phyloP scores from a whole-genome alignment of 306 rosid genomes.

The Ceratonia siliqua region DNA sequence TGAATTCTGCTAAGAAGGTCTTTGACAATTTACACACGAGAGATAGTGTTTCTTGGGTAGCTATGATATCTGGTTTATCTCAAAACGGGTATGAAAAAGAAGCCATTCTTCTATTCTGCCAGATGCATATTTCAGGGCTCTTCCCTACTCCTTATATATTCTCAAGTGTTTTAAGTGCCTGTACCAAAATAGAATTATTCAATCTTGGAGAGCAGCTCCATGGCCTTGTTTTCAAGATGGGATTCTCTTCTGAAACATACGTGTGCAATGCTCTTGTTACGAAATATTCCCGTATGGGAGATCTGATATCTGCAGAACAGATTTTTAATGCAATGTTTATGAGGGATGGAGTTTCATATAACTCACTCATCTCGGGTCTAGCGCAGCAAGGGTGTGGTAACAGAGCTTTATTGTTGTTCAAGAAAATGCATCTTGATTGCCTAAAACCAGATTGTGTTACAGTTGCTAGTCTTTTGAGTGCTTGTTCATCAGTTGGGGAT shows the following conservation, averaged over 20 bases:
- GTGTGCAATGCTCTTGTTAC: constrained; percentile 89
- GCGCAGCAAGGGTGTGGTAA: constrained; percentile 71
- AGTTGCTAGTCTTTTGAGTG: constrained; percentile 81
- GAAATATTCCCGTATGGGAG: constrained; percentile 65
- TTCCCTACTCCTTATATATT: constrained; percentile 73
- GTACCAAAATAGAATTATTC: constrained; percentile 56
- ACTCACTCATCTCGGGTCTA: constrained; percentile 83
- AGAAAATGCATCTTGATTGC: constrained; percentile 62
- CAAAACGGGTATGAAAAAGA: constrained; percentile 67
- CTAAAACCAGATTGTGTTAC: constrained; percentile 79
- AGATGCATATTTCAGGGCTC: constrained; percentile 65
- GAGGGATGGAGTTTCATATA: constrained; percentile 81
- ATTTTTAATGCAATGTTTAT: constrained; percentile 59
- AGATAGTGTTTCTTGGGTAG: constrained; percentile 89
- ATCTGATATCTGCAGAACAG: constrained; percentile 58
- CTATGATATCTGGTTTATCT: constrained; percentile 84
- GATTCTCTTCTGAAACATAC: constrained; percentile 70
- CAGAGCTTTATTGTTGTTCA: constrained; percentile 63
- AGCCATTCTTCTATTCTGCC: constrained; percentile 63
- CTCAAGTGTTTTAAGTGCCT: constrained; percentile 82
- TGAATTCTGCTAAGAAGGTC: constrained; percentile 66
- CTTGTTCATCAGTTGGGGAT: constrained; percentile 66
- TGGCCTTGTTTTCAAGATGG: constrained; percentile 68
- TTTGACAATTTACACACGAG: constrained; percentile 48
- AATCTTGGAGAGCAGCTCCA: constrained; percentile 74